Base-by-base conservation (phyloP, 2,329 filamentous ascomycete genomes). In the Ophioceras dolichostomum region DNA sequence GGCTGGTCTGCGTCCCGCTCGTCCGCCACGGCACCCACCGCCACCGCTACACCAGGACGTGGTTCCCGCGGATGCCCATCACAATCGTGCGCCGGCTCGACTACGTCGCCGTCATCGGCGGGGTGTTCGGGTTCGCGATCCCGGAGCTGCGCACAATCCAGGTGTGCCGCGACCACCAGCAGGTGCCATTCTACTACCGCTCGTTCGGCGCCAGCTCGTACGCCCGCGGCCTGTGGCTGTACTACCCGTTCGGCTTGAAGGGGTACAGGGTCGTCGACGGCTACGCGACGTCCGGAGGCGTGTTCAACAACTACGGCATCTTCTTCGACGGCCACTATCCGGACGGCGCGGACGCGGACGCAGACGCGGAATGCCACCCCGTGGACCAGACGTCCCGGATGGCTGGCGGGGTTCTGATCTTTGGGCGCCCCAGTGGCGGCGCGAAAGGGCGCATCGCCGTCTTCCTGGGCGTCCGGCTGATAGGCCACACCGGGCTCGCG, bases 261-360 rank as follows among this genome's bases (percentile, higher is more conserved):
- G 30, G n/a, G 20, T 28, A 20, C 20, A 7, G 16, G 12, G 20
- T 37, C 26, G 17, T 20, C n/a, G 34, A 19, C 16, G 38, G 33
- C 10, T 28, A 32, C 17, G 34, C 32, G 27, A 36, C 20, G 10
- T 4, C 4, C 10, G 29, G 30, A 10, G 38, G 34, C 20, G 38
- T 40, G 17, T 40, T 36, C 20, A 40, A 29, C 30, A 19, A 40
- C n/a, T 40, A 40, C 29, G 38, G 38, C 10, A 32, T 40, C 12
- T 40, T 36, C 29, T 36, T 40, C 29, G 38, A 32, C 30, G 22
- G 18, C 22, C n/a, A n/a, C n/a, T n/a, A n/a, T 10, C 17, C 9
- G 5, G 35, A 29, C 16, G 24, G n/a, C n/a, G 10, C 3, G 35
- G 6, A 13, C 10, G 9, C n/a, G n/a, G n/a, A n/a, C n/a, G n/a